These are phyloP conservation scores for Prosopis cineraria DNA, from an alignment of 306 rosid genomes.

Conservation along the genomic window DNA sequence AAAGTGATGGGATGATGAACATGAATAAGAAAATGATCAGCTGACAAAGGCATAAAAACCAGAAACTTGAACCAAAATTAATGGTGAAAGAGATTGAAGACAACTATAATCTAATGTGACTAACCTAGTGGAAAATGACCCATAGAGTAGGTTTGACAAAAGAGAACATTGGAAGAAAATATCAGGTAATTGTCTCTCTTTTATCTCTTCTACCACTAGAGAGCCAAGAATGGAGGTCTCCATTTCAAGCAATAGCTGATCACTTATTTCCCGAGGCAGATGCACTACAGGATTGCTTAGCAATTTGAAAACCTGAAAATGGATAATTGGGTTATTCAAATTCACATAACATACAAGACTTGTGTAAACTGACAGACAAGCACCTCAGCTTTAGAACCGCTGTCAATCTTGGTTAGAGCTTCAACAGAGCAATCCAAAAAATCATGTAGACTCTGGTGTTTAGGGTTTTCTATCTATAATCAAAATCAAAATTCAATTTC, in stretches of 20 bases:
- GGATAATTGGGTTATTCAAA: slow-evolving; percentile 27
- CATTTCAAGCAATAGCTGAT: slow-evolving; percentile 73
- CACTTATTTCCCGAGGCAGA: slow-evolving; percentile 71
- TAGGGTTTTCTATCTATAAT: slow-evolving; percentile 65
- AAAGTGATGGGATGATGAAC: background rate
- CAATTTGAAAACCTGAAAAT: slow-evolving; percentile 54
- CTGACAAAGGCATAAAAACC: slow-evolving; percentile 13
- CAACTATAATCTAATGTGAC: slow-evolving; percentile 24
- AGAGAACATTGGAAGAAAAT: slow-evolving; percentile 70
- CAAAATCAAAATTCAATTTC: slow-evolving; percentile 37
- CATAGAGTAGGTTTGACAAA: slow-evolving; percentile 65
- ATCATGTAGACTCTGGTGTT: slow-evolving; percentile 47
- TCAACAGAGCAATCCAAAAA: slow-evolving; percentile 80
- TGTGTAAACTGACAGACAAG: slow-evolving; percentile 34
- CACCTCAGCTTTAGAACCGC: slow-evolving; percentile 66
- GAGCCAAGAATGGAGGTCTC: slow-evolving; percentile 64
- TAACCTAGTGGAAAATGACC: slow-evolving; percentile 64
- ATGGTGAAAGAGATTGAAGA: slow-evolving; percentile 22
- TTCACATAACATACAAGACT: slow-evolving; percentile 24
- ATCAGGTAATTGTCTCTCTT: slow-evolving; percentile 53
- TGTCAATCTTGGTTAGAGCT: slow-evolving; percentile 60
- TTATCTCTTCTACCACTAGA: slow-evolving; percentile 55
- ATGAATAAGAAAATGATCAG: background rate
- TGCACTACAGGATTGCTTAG: slow-evolving; percentile 47
- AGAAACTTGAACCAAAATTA: slow-evolving; percentile 1